A percentile compares a stretch with the other conserved stretches of the same genome.
Evolutionary conservation across 176 grass and related monocot genomes (phyloP).

Genomic region (Raddia guianensis): DNA sequence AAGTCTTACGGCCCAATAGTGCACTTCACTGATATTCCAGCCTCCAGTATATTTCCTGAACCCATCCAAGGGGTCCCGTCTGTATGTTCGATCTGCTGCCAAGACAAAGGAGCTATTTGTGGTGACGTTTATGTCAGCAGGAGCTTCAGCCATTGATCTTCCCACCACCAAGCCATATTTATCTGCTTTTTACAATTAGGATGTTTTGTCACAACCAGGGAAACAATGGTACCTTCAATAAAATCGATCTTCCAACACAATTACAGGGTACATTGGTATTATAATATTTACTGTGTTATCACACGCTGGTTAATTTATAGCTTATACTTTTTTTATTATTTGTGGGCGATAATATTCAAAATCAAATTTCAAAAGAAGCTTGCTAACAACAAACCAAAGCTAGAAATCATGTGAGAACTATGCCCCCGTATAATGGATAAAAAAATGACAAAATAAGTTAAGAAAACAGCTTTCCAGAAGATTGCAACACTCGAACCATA

Average conservation of each 20-base stretch:
- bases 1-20: slow-evolving; percentile 86
- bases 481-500: not conserved
- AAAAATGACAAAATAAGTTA: not conserved
- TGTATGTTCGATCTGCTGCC: slow-evolving; percentile 64
- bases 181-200: slow-evolving; percentile 41
- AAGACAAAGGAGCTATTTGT: slow-evolving; percentile 70
- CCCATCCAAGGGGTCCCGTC: slow-evolving; percentile 77
- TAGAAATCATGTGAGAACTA: not conserved
- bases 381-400: not conserved
- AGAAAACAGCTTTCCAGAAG: not conserved
- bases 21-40: slow-evolving; percentile 84
- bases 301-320: not conserved
- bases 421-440: not conserved
- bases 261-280: not conserved
- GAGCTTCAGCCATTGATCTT: slow-evolving; percentile 64
- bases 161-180: slow-evolving; percentile 44
- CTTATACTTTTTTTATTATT: not conserved
- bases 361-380: slow-evolving; percentile 3
- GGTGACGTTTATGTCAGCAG: slow-evolving; percentile 42
- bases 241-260: not conserved
- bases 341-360: not conserved
- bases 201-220: not conserved
- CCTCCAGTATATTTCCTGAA: slow-evolving; percentile 74
- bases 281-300: not conserved
- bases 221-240: not conserved